These are phyloP conservation scores for Skeletonema grethae DNA, from an alignment of 108 stramenopile species.

Conservation along the genomic window DNA sequence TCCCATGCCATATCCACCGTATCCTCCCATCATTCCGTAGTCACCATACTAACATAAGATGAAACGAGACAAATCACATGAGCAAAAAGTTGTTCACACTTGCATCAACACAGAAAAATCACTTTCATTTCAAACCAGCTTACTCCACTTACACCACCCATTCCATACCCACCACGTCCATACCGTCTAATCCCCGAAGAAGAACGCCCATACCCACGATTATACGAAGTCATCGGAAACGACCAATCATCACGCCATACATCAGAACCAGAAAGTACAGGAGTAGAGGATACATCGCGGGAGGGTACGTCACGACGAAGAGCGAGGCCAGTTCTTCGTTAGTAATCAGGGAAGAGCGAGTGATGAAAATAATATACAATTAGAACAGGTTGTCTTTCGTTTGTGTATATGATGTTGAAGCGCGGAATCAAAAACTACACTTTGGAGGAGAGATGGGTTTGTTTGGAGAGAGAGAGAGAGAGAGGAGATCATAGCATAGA, in stretches of 20 bases:
- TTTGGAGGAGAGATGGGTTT: neutral
- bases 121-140: neutral
- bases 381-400: constrained; percentile 3
- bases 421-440: neutral
- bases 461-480: neutral
- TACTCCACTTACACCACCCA: constrained; percentile 5
- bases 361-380: neutral
- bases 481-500: too few species aligned
- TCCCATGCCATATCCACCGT: constrained; percentile 22
- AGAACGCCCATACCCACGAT: constrained; percentile 5
- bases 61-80: neutral
- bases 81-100: constrained; percentile 1
- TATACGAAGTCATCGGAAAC: neutral
- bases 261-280: constrained; percentile 30
- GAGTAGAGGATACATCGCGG: constrained; percentile 29
- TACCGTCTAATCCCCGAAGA: neutral
- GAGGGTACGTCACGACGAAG: constrained; percentile 42
- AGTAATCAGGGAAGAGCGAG: too few species aligned
- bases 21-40: constrained; percentile 1
- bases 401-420: neutral
- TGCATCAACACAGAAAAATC: too few species aligned
- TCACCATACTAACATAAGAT: neutral
- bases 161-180: constrained; percentile 15
- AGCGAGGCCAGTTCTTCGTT: constrained; percentile 23
- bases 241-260: constrained; percentile 42